Base-by-base conservation (phyloP, 164 flowering plant genomes). In the Vitis labrusca region DNA sequence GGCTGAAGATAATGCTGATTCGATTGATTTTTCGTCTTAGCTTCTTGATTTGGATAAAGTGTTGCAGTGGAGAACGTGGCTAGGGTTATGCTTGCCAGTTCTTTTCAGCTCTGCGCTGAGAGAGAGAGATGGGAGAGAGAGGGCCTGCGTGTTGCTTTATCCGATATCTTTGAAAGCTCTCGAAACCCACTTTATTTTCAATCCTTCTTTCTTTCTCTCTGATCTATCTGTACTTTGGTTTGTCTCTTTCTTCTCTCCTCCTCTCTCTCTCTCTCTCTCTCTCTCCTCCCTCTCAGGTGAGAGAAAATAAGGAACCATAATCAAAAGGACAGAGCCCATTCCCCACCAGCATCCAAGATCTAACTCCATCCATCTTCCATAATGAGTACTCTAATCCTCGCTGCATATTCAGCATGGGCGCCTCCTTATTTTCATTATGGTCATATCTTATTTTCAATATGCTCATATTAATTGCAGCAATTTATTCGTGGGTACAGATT, bases 51-150 rank as follows among this genome's bases (percentile, higher is more conserved):
- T 55, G 66, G 79, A 73, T 63, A 73, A 79, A 72, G 77, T 61
- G 23, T 63, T 76, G 13, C 74, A 75, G 79, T 50, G 14, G 67
- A 65, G 64, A 76, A 73, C 70, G 74, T 75, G 75, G 74, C 57
- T 66, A 19, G 73, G 77, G 77, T 68, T 73, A 11, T 64, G 70
- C 53, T 58, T 70, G 71, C 68, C 69, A 65, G 69, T 68, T 69
- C 56, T 67, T 72, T 65, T 70, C 61, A n/a, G 63, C 12, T 64
- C 70, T 27, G 30, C 15, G 8, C 19, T 8, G 8, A 12, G 62
- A 17, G 48, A 27, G 30, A 49, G 64, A 59, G 61, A 50, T 37
- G 44, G 44, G 44, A 59, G 61, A 57, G 65, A 48, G 49, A 52
- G 54, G 56, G 59, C 59, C 50, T 27, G 67, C 2, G 16, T 37